A percentile compares a stretch with the other conserved stretches of the same genome.
These are phyloP conservation scores for Aspergillus chevalieri DNA, from an alignment of 2,329 filamentous ascomycete species.

Conservation along the genomic window DNA sequence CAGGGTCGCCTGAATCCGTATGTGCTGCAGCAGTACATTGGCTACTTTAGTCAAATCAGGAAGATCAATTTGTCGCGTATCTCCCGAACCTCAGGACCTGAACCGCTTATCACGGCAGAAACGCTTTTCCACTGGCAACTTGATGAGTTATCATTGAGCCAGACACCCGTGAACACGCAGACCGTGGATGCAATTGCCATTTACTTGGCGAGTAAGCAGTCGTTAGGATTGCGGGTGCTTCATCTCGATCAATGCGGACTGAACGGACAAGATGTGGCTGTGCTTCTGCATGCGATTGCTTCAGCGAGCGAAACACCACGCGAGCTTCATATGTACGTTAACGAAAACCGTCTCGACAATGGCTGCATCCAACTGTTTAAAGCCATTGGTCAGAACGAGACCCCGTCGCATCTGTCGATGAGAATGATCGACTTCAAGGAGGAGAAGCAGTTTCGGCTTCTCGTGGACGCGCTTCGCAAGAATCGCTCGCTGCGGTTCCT, in stretches of 20 bases:
- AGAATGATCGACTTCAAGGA: slow-evolving; percentile 63
- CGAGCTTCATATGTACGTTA: slow-evolving; percentile 60
- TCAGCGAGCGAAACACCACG: slow-evolving; percentile 44
- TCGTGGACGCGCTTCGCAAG: slow-evolving; percentile 55
- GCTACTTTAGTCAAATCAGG: slow-evolving; percentile 60
- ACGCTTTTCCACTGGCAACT: slow-evolving; percentile 62
- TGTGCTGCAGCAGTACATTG: slow-evolving; percentile 60
- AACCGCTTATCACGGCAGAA: slow-evolving; percentile 60
- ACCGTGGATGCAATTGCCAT: slow-evolving; percentile 61
- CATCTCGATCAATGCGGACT: slow-evolving; percentile 62
- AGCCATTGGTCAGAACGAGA: slow-evolving; percentile 46
- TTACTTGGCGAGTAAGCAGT: slow-evolving; percentile 58
- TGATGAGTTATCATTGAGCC: slow-evolving; percentile 60
- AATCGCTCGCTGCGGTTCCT: slow-evolving; percentile 60
- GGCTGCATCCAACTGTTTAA: slow-evolving; percentile 39
- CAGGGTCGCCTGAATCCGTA: slow-evolving; percentile 59
- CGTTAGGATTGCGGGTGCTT: slow-evolving; percentile 55
- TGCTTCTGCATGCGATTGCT: slow-evolving; percentile 59
- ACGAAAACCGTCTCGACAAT: slow-evolving; percentile 49
- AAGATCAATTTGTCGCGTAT: slow-evolving; percentile 62
- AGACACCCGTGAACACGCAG: slow-evolving; percentile 55
- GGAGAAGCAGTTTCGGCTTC: slow-evolving; percentile 57
- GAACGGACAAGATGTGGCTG: slow-evolving; percentile 58
- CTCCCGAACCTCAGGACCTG: slow-evolving; percentile 55
- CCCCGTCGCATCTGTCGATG: slow-evolving; percentile 60